Conservation (phyloP, 2,329 filamentous ascomycete genomes). For the Fusarium proliferatum region DNA sequence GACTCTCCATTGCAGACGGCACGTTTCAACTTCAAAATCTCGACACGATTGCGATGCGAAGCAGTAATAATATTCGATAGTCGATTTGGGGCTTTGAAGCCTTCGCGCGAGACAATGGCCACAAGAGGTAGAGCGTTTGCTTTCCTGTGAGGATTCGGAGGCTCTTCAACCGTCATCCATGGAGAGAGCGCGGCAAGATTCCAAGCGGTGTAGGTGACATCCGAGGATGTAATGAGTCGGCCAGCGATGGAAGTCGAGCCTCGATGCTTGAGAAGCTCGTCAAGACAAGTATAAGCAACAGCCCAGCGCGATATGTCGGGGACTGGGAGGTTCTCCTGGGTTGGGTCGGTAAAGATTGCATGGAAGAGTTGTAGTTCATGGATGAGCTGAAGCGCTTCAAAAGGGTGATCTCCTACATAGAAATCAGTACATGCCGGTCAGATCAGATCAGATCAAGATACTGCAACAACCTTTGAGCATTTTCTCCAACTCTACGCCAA, state of each 20-base stretch:
- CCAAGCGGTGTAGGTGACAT: slow-evolving; percentile 81
- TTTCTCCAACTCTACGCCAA: slow-evolving; percentile 90
- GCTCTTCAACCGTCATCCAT: slow-evolving; percentile 67
- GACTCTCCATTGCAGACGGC: slow-evolving; percentile 60
- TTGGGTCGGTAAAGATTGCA: slow-evolving; percentile 79
- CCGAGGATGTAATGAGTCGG: slow-evolving; percentile 69
- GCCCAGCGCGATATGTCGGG: slow-evolving; percentile 72
- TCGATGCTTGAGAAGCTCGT: slow-evolving; percentile 58
- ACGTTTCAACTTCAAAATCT: slow-evolving; percentile 73
- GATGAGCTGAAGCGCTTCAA: slow-evolving; percentile 71
- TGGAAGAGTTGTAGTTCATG: slow-evolving; percentile 75
- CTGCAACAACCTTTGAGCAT: slow-evolving; percentile 75
- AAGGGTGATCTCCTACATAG: slow-evolving; percentile 66
- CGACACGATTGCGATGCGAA: slow-evolving; percentile 69
- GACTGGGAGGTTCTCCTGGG: slow-evolving; percentile 59
- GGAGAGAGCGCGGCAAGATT: slow-evolving; percentile 79
- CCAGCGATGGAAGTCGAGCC: slow-evolving; percentile 61
- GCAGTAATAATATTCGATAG: slow-evolving; percentile 74
- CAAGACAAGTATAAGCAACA: slow-evolving; percentile 72
- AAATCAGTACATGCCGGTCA: not conserved
- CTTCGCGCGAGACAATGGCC: slow-evolving; percentile 73
- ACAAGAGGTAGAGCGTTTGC: slow-evolving; percentile 61
- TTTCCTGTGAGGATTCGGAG: slow-evolving; percentile 60
- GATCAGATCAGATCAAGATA: not conserved
- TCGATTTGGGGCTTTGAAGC: slow-evolving; percentile 83